A percentile compares a stretch with the other conserved stretches of the same genome.
Conservation (phyloP, 305 asterid genomes). For the Fraxinus sp. region DNA sequence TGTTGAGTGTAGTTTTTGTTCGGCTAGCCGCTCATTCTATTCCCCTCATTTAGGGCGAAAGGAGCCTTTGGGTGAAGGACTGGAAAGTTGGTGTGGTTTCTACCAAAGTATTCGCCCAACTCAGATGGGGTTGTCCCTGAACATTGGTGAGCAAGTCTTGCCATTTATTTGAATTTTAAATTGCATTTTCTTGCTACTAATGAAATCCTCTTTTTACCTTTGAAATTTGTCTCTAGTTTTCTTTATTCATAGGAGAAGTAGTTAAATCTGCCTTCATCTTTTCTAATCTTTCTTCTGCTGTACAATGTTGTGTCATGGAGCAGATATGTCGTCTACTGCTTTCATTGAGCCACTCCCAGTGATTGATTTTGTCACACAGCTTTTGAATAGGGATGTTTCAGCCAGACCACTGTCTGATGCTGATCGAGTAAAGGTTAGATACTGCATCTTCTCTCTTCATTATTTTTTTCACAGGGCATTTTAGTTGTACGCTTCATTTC, state of each 20-base stretch:
- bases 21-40: conserved; percentile 87
- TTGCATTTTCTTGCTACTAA: not conserved
- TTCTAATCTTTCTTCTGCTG: not conserved
- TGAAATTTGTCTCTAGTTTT: conserved; percentile 1
- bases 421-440: conserved; percentile 86
- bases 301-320: conserved; percentile 16
- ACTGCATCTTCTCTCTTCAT: not conserved
- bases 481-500: not conserved
- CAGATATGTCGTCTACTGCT: conserved; percentile 99
- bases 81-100: conserved; percentile 98
- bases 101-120: conserved; percentile 99
- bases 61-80: conserved; percentile 93
- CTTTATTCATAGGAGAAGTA: not conserved
- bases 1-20: conserved; percentile 51
- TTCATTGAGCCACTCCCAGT: conserved; percentile 95
- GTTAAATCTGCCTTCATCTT: not conserved
- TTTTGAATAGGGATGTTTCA: conserved; percentile 73
- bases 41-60: conserved; percentile 73
- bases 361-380: conserved; percentile 76
- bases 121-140: conserved; percentile 93
- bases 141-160: conserved; percentile 59
- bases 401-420: conserved; percentile 82
- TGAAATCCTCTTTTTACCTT: not conserved
- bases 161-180: not conserved
- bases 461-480: not conserved